Percentiles rank a stretch among this genome's conserved stretches.
These are phyloP conservation scores for Schizophyllum amplum DNA, from an alignment of 1,284 basidiomycete species.

Conservation along the genomic window DNA sequence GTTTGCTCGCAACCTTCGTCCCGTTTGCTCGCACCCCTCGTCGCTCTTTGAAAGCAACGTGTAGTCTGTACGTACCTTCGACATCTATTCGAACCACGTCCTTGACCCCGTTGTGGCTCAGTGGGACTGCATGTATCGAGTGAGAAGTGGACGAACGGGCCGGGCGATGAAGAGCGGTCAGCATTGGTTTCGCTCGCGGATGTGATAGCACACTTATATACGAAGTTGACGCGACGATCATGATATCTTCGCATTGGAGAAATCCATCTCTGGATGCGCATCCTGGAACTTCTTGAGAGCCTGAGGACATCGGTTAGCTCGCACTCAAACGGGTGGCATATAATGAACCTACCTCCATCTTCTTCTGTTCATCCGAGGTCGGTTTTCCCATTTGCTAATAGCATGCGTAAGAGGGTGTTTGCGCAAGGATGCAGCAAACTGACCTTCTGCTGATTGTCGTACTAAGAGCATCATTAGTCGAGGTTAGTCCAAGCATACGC, in stretches of 20 bases:
- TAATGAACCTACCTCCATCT: slow-evolving; percentile 62
- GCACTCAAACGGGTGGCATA: not conserved
- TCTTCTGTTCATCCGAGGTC: slow-evolving; percentile 85
- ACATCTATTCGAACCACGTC: no score
- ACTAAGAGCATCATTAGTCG: slow-evolving; percentile 41
- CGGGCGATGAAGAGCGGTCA: no score
- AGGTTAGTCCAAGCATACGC: slow-evolving; percentile 5
- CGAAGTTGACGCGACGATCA: slow-evolving; percentile 23
- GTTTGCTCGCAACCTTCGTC: no score
- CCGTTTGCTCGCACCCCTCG: no score
- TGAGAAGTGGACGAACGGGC: no score
- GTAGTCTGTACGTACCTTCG: no score
- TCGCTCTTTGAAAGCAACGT: no score
- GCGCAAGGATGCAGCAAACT: slow-evolving; percentile 5
- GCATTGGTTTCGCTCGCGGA: not conserved
- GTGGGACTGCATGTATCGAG: no score
- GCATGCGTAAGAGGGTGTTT: slow-evolving; percentile 8
- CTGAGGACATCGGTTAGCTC: slow-evolving; percentile 28
- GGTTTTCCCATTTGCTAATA: slow-evolving; percentile 90
- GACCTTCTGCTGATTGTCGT: slow-evolving; percentile 96
- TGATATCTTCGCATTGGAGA: slow-evolving; percentile 84
- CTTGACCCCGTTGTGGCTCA: no score
- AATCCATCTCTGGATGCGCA: slow-evolving; percentile 90
- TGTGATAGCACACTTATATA: not conserved
- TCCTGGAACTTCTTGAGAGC: slow-evolving; percentile 84